Percentiles rank a stretch among this genome's conserved stretches.
Conservation (phyloP, 768 basidiomycete species). For the Leccinum barrowsii region DNA sequence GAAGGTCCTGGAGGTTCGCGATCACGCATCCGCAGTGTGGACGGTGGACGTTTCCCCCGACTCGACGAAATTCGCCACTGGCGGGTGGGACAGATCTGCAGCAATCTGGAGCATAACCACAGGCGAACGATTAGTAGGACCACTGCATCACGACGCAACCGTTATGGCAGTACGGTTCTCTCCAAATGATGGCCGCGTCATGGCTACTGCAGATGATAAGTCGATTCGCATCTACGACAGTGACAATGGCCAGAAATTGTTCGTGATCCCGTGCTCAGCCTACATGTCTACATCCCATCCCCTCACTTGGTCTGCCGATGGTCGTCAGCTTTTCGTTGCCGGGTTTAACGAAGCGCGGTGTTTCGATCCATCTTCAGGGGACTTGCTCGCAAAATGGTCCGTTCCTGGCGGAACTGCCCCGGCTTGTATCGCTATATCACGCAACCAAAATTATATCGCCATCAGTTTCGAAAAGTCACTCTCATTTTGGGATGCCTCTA, state of each 20-base stretch:
- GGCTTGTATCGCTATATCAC: not conserved
- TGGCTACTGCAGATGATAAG: not conserved
- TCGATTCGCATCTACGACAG: not conserved
- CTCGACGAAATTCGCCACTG: not conserved
- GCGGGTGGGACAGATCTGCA: not conserved
- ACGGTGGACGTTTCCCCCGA: not conserved
- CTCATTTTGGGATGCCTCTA: slow-evolving; percentile 2
- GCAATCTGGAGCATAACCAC: not conserved
- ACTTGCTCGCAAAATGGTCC: not conserved
- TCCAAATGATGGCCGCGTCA: not conserved
- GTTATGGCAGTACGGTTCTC: not conserved
- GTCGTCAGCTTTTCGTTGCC: not conserved
- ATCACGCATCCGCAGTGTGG: not conserved
- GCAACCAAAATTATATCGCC: not conserved
- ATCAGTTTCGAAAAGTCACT: not conserved
- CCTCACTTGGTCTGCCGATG: not conserved
- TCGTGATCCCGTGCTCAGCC: not conserved
- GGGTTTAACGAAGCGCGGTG: no score
- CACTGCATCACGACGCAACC: not conserved
- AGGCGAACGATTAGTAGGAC: not conserved
- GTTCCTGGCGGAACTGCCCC: not conserved
- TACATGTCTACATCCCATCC: not conserved
- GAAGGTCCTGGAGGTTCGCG: not conserved
- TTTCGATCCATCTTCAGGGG: not conserved
- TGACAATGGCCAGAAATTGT: not conserved